Base-by-base conservation (phyloP, 192 early-diverging fungal species). In the Coemansia sp. region DNA sequence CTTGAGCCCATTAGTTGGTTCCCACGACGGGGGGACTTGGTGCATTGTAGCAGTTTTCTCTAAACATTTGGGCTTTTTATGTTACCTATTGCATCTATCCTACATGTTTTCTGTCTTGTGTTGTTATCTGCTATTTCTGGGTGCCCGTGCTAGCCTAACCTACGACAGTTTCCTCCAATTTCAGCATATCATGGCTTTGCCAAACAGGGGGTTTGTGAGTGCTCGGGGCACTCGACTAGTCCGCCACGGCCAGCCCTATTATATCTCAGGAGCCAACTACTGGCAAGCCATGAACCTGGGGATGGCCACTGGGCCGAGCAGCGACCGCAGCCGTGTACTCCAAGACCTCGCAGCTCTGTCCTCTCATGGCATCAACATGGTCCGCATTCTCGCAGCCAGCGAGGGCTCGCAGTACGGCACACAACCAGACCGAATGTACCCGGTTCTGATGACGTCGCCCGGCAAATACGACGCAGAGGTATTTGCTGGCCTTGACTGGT, bases 261-360 rank as follows among this genome's bases (percentile, higher is more conserved):
- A 50, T 11, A 54, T 87, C 3, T 67, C 56, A 4, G 84, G 85
- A 11, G 87, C 88, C 44, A 89, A 89, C 71, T 89, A 87, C 60
- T 89, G 88, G 88, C 83, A 88, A 36, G 88, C 86, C 11, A 88
- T 89, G 87, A 86, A 89, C 72, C 71, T 89, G 19, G 85, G 81
- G 14, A 75, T 82, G 70, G 56, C 66, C 4, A 12, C 27, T 0
- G 68, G 76, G 8, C 50, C 64, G 5, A 77, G 80, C 53, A 79
- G 87, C 27, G 60, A 87, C 63, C 74, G 83, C 29, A 17, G 61
- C 2, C 82, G 86, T 1, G 68, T 89, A n/a, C 61, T 73, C 8
- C 38, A 63, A 39, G 88, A 89, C 62, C 70, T 89, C 4, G 52
- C 58, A 4, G 39, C 62, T 8, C 53, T 89, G 33, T 54, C 73